Conservation (phyloP, 2,329 filamentous ascomycete species). For the Huntiella abstrusa region DNA sequence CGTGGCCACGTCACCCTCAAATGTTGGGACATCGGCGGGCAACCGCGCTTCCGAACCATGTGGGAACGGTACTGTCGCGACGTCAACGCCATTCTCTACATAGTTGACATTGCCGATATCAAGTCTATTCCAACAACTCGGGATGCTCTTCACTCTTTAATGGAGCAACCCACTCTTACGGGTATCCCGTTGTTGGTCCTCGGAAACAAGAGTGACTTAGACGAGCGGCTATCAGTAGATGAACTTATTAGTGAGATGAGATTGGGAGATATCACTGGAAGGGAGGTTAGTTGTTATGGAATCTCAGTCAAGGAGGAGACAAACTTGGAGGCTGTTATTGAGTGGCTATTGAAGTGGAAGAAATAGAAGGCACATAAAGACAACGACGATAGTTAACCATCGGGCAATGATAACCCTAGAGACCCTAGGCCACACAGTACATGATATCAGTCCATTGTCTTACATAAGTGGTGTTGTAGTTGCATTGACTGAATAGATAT, state of each 20-base stretch:
- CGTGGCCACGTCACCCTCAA: conserved; percentile 96
- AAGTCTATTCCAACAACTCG: conserved; percentile 65
- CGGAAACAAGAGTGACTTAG: conserved; percentile 91
- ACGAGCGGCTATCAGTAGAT: conserved; percentile 79
- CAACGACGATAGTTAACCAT: background rate
- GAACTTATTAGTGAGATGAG: conserved; percentile 87
- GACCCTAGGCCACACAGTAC: too few relatives aligned
- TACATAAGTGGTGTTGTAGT: too few relatives aligned
- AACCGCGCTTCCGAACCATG: conserved; percentile 94
- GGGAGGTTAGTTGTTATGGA: conserved; percentile 95
- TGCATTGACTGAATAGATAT: too few relatives aligned
- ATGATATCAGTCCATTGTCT: too few relatives aligned
- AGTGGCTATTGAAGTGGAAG: conserved; percentile 86
- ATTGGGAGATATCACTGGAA: conserved; percentile 70
- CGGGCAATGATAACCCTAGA: too few relatives aligned
- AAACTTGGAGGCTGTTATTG: conserved; percentile 88
- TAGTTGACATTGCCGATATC: conserved; percentile 86
- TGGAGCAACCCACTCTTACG: conserved; percentile 66
- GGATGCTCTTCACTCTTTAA: conserved; percentile 78
- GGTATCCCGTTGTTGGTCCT: conserved; percentile 86
- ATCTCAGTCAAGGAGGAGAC: conserved; percentile 98
- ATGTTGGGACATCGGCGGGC: conserved; percentile 96
- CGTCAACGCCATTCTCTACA: conserved; percentile 95
- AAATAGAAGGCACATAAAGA: conserved; percentile 31
- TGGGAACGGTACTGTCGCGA: conserved; percentile 98